Base-by-base conservation (phyloP, 1,284 basidiomycete species). In the Irpex sp. region DNA sequence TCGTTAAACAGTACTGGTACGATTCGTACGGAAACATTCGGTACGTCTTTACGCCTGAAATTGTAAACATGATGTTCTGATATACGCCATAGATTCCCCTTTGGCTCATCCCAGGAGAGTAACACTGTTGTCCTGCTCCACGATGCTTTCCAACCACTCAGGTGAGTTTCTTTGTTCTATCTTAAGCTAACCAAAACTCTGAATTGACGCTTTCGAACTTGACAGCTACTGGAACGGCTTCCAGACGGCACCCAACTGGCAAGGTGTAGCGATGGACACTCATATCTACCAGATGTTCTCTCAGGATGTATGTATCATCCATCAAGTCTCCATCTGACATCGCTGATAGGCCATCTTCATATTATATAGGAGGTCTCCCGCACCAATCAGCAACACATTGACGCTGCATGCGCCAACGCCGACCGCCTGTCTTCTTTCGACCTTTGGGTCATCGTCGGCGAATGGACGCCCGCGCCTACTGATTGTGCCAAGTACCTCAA, bases 231-330 rank as follows among this genome's bases (percentile, higher is more conserved):
- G 92, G 91, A 76, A 80, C 59, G 85, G 86, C 52, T 92, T 89
- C 72, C 82, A 91, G 81, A 80, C 82, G 0, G 68, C 79, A 31
- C 85, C 87, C 0, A 61, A 76, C n/a, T 87, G 69, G 75, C 80
- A 81, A 65, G 87, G 86, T 40, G 94, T 96, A 31, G 84, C 89
- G 26, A 83, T 97, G 76, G 96, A 97, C 76, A 93, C 86, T 37
- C 91, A 92, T 70, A 84, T 88, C 63, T 92, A 95, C 74, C 91
- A 93, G 71, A 85, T 95, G 73, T 96, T 96, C 78, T 84, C 82
- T 37, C 72, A 85, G 59, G 75, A 76, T 26, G 88, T 87, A 66
- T 69, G 84, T 68, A 58, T 68, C 11, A 58, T 62, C 49, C 49
- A 15, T 44, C 6, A 44, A 59, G 9, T 60, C 56, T 21, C 36